Evolutionary conservation across 495 filamentous ascomycete species (phyloP).

Genomic region (Tuber melanosporum): DNA sequence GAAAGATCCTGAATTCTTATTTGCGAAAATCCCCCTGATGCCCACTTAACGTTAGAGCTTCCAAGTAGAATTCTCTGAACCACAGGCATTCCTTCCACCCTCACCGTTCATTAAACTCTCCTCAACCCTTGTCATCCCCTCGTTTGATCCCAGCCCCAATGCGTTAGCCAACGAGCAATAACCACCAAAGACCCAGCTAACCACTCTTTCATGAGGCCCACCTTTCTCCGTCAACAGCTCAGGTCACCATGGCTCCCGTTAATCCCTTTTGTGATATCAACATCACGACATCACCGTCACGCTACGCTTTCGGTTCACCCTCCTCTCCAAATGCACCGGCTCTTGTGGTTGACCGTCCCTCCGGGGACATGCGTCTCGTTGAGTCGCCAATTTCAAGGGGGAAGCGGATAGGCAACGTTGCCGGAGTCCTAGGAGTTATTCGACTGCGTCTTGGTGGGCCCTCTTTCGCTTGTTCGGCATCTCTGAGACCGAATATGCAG

Average conservation of each 20-base stretch:
- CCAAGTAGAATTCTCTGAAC: not conserved
- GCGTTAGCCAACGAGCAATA: not conserved
- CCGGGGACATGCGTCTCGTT: conserved; percentile 79
- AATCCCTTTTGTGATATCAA: conserved; percentile 95
- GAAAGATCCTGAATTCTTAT: no score
- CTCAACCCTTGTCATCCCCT: not conserved
- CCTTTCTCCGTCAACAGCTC: not conserved
- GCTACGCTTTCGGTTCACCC: conserved; percentile 94
- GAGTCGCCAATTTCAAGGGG: conserved; percentile 67
- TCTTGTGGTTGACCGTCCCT: conserved; percentile 82
- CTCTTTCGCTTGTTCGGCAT: conserved; percentile 19
- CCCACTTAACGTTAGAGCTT: not conserved
- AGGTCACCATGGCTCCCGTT: conserved; percentile 51
- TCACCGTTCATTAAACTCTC: not conserved
- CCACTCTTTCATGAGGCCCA: not conserved
- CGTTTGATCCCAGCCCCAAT: not conserved
- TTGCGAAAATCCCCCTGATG: not conserved
- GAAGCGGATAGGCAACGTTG: conserved; percentile 75
- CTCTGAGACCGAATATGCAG: conserved; percentile 14
- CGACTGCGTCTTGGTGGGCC: conserved; percentile 73
- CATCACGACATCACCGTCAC: conserved; percentile 79
- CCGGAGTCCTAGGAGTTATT: conserved; percentile 88
- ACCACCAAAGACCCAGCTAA: not conserved
- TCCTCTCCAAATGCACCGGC: conserved; percentile 84
- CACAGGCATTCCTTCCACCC: not conserved